Percentiles rank a stretch among this genome's conserved stretches.
Conservation (phyloP, 805 yeast genomes). For the Metschnikowia dekortorum region DNA sequence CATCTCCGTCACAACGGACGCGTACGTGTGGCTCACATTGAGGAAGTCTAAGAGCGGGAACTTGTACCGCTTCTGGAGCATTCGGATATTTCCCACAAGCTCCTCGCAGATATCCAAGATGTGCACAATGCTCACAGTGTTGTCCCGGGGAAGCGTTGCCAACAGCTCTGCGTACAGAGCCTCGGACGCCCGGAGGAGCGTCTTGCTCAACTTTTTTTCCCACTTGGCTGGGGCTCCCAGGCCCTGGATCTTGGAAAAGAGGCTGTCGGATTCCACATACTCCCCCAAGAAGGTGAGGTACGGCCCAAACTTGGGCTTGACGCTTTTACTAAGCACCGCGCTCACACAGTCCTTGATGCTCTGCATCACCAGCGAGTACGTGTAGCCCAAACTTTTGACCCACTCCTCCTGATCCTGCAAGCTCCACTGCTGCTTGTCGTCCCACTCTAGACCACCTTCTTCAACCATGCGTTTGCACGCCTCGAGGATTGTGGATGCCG, state of each 20-base stretch:
- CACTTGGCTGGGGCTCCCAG: slow-evolving; percentile 43
- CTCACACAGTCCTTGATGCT: slow-evolving; percentile 41
- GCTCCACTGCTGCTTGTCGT: slow-evolving; percentile 29
- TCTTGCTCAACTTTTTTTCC: slow-evolving; percentile 35
- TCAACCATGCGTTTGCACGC: slow-evolving; percentile 28
- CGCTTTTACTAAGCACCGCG: slow-evolving; percentile 35
- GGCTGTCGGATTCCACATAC: slow-evolving; percentile 44
- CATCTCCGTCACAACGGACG: slow-evolving; percentile 46
- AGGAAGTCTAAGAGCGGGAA: slow-evolving; percentile 58
- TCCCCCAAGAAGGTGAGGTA: slow-evolving; percentile 46
- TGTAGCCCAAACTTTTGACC: slow-evolving; percentile 40
- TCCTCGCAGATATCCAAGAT: slow-evolving; percentile 53
- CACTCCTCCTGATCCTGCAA: slow-evolving; percentile 48
- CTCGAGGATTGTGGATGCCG: slow-evolving; percentile 23
- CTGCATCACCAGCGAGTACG: slow-evolving; percentile 45
- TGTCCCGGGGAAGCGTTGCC: slow-evolving; percentile 54
- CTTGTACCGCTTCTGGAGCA: slow-evolving; percentile 56
- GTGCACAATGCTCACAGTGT: slow-evolving; percentile 49
- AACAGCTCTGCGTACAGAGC: slow-evolving; percentile 35
- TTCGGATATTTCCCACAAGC: slow-evolving; percentile 46
- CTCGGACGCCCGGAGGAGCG: slow-evolving; percentile 35
- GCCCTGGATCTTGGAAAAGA: slow-evolving; percentile 32
- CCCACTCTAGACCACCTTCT: slow-evolving; percentile 31
- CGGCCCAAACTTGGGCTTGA: slow-evolving; percentile 58
- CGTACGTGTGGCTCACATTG: slow-evolving; percentile 47